Evolutionary conservation across 495 filamentous ascomycete species (phyloP).

Genomic region (Hypoxylon cercidicola): DNA sequence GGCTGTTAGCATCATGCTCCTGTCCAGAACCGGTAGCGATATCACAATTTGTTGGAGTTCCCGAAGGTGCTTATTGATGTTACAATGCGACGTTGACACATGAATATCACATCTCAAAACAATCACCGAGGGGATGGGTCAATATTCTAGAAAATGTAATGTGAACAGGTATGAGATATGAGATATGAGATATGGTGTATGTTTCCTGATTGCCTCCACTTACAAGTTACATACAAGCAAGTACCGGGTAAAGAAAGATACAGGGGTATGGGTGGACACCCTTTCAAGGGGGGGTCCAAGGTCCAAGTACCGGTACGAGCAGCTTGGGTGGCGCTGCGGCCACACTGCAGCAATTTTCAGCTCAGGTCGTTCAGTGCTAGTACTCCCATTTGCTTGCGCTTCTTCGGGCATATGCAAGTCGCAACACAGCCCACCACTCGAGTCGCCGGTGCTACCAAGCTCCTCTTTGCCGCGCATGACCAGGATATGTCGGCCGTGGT

Average conservation of each 20-base stretch:
- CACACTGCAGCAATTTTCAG: constrained; percentile 60
- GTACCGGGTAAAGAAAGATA: constrained; percentile 10
- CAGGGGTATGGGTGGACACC: constrained; percentile 17
- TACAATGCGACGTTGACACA: constrained; percentile 37
- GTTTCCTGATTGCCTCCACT: constrained; percentile 13
- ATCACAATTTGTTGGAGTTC: constrained; percentile 32
- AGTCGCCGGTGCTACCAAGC: constrained; percentile 20
- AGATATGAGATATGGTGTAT: constrained; percentile 26
- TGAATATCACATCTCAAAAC: constrained; percentile 49
- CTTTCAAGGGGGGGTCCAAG: constrained; percentile 6
- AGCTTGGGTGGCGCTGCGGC: constrained; percentile 52
- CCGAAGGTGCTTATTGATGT: constrained; percentile 28
- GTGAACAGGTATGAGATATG: constrained; percentile 13
- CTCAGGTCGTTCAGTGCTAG: constrained; percentile 49
- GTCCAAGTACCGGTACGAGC: constrained; percentile 36
- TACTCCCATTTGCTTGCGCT: constrained; percentile 51
- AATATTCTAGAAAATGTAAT: constrained; percentile 37
- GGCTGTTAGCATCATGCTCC: constrained; percentile 21
- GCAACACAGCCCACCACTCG: constrained; percentile 56
- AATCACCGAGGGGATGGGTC: constrained; percentile 29
- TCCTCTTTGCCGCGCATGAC: constrained; percentile 48
- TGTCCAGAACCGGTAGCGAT: constrained; percentile 19
- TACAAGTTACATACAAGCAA: constrained; percentile 1
- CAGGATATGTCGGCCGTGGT: constrained; percentile 41
- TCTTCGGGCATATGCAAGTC: constrained; percentile 56